Evolutionary conservation across 768 basidiomycete species (phyloP), one percentile per base, ranked within the genome.

Genomic region (Collybiopsis luxurians): DNA sequence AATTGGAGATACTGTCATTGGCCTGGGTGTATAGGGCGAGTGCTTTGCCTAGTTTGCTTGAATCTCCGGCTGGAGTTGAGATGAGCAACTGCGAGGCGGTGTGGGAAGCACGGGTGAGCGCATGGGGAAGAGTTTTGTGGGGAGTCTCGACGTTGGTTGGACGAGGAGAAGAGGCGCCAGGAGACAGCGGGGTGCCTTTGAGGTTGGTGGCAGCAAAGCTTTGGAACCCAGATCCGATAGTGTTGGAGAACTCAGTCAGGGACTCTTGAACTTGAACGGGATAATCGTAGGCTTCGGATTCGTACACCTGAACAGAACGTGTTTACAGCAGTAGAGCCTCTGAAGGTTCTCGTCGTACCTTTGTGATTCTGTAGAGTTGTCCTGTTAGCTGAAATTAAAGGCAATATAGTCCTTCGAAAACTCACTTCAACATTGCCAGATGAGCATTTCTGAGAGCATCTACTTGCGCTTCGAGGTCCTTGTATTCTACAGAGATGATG

Each of bases 101-200:
- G 36, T 83, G 80, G 0, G 95, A 85, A 0, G 95, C 88, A 50
- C 97, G 89, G 19, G 86, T 81, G 52, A 98, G 83, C 0, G 97
- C 96, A 64, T 98, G 97, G 0, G 97, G 92, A 52, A 98, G 88
- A 0, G 97, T 98, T 85, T 98, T 98, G 78, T 95, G 94, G 64
- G 87, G 88, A 26, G 75, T 67, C 2, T 76, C 73, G 23, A 83
- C 79, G 1, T 83, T 76, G 0, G n/a, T n/a, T n/a, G 85, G 71
- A 43, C 83, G 65, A 19, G 87, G 83, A 2, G 81, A 72, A 17
- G 92, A 91, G 2, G 83, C 78, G 44, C 94, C 92, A 39, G 95
- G 54, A 46, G 54, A 45, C 13, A 45, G 80, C 68, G 88, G 89
- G 36, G 93, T 95, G 51, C 91, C 92, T 70, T 92, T 92, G 68